A percentile compares a stretch with the other conserved stretches of the same genome.
Evolutionary conservation across 495 filamentous ascomycete genomes (phyloP).

Genomic region (Annulohypoxylon stygium): DNA sequence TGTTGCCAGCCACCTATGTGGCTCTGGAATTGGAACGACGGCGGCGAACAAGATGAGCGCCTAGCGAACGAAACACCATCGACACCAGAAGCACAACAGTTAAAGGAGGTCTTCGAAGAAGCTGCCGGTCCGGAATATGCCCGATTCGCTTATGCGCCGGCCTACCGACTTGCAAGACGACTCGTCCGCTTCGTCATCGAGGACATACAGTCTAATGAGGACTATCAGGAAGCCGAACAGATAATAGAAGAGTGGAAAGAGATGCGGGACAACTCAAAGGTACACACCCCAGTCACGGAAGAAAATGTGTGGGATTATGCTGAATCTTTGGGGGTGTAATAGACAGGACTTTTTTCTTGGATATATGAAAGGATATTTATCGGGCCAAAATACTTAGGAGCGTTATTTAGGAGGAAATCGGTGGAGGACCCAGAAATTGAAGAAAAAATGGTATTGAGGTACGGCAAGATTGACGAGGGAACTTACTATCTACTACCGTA

Average conservation of each 20-base stretch:
- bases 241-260: neutral
- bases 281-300: neutral
- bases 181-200: slow-evolving; percentile 44
- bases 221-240: neutral
- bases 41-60: neutral
- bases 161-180: slow-evolving; percentile 47
- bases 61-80: neutral
- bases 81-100: neutral
- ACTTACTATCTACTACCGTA: neutral
- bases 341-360: neutral
- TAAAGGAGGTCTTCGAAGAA: slow-evolving; percentile 61
- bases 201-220: slow-evolving; percentile 17
- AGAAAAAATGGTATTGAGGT: neutral
- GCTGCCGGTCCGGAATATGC: slow-evolving; percentile 41
- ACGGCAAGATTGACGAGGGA: neutral
- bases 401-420: neutral
- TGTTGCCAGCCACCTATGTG: slow-evolving; percentile 17
- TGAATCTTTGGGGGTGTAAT: neutral
- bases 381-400: neutral
- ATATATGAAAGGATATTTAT: neutral
- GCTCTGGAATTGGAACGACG: slow-evolving; percentile 16
- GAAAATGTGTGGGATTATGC: neutral
- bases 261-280: neutral
- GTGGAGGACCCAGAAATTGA: neutral
- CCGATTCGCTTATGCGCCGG: slow-evolving; percentile 39